phyloP scores from a whole-genome alignment of 2,329 filamentous ascomycete species.

The Microcyclospora pomicola region DNA sequence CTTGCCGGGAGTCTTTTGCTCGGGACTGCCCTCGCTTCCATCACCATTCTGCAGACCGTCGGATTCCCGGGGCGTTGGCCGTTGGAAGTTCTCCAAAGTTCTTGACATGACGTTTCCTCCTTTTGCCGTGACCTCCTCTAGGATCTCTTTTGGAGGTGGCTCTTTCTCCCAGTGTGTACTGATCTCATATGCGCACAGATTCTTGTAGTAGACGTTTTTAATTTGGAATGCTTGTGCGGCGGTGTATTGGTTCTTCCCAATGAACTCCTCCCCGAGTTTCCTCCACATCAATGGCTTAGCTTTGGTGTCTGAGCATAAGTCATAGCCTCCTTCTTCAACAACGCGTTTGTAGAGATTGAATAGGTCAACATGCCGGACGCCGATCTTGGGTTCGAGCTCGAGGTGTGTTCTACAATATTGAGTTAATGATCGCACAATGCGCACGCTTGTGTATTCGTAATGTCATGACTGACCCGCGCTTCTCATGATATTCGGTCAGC shows the following conservation, averaged over 20 bases:
- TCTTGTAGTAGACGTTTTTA: conserved; percentile 82
- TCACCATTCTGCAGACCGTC: conserved; percentile 38
- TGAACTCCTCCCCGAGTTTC: conserved; percentile 61
- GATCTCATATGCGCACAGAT: conserved; percentile 74
- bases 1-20: conserved; percentile 36
- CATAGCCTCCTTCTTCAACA: conserved; percentile 67
- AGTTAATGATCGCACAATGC: conserved; percentile 10
- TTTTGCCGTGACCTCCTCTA: conserved; percentile 69
- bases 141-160: conserved; percentile 74
- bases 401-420: conserved; percentile 46
- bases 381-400: conserved; percentile 70
- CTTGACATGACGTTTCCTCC: conserved; percentile 66
- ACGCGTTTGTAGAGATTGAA: conserved; percentile 67
- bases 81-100: conserved; percentile 61
- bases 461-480: conserved; percentile 49
- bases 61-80: conserved; percentile 33
- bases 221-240: conserved; percentile 74
- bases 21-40: conserved; percentile 31
- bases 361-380: conserved; percentile 61
- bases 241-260: conserved; percentile 59
- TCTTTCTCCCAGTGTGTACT: conserved; percentile 62
- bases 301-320: conserved; percentile 54
- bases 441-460: neutral
- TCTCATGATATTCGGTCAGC: conserved; percentile 58
- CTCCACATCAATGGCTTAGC: conserved; percentile 76